These are phyloP conservation scores for Pythium pyrilobum DNA, from an alignment of 352 stramenopile species.

Conservation along the genomic window DNA sequence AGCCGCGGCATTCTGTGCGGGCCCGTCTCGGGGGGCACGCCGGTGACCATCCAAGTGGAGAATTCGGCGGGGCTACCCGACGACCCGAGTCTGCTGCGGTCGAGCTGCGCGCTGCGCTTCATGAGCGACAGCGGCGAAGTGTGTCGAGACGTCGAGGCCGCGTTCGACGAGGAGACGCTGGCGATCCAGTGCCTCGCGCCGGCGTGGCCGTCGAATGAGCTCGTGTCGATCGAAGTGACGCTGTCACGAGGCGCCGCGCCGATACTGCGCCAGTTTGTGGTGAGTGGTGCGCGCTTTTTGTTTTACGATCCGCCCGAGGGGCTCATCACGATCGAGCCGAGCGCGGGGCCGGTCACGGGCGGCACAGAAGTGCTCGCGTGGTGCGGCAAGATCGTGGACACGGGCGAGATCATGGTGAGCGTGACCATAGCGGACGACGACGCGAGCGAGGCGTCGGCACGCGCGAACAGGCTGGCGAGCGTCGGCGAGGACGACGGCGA, in stretches of 20 bases:
- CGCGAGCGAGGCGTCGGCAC: not conserved
- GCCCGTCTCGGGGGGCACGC: conserved; percentile 48
- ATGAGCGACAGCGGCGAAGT: conserved; percentile 25
- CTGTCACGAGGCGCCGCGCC: conserved; percentile 13
- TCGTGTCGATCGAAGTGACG: conserved; percentile 37
- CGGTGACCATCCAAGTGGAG: conserved; percentile 35
- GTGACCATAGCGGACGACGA: conserved; percentile 44
- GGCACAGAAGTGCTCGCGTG: conserved; percentile 46
- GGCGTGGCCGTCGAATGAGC: conserved; percentile 50
- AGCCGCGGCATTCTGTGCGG: conserved; percentile 47
- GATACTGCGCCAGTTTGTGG: conserved; percentile 27
- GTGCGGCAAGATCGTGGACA: conserved; percentile 66
- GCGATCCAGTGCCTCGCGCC: conserved; percentile 38
- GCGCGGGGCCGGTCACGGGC: conserved; percentile 43
- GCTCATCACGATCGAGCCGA: conserved; percentile 52
- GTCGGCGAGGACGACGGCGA: conserved; percentile 14
- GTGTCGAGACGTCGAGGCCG: conserved; percentile 26
- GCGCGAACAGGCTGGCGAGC: not conserved
- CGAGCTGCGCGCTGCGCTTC: conserved; percentile 40
- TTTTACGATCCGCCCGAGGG: conserved; percentile 72
- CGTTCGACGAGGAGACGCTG: conserved; percentile 30
- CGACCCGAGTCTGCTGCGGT: conserved; percentile 26
- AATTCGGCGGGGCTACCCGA: conserved; percentile 35
- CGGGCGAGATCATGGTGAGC: conserved; percentile 56
- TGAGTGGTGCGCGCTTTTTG: conserved; percentile 49